Conservation (phyloP, 345 rosid genomes). For the Salix koriyanagi region DNA sequence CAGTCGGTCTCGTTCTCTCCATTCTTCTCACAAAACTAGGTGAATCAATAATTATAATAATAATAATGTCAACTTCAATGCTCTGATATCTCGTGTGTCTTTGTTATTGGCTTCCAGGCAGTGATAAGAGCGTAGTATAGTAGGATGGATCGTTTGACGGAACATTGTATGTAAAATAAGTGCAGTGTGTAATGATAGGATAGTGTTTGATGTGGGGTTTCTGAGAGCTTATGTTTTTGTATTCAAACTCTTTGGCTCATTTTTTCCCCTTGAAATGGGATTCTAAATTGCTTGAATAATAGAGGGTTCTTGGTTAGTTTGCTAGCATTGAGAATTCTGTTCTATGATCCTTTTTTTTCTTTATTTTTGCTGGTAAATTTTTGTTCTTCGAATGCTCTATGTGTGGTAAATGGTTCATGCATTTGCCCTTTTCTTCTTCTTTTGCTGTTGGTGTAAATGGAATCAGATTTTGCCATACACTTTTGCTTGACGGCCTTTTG, state of each 20-base stretch:
- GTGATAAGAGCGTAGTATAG: neutral
- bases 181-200: neutral
- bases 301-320: neutral
- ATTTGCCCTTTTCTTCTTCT: neutral
- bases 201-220: conserved; percentile 9
- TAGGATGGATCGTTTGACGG: neutral
- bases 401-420: neutral
- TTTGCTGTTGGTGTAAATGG: neutral
- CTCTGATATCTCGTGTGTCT: neutral
- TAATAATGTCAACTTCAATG: too few relatives aligned
- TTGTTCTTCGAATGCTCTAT: neutral
- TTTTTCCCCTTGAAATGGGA: too few relatives aligned
- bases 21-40: conserved; percentile 79
- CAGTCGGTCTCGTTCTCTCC: conserved; percentile 88
- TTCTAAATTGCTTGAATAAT: neutral
- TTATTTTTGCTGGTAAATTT: neutral
- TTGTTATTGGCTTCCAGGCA: neutral
- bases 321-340: neutral
- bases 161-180: neutral
- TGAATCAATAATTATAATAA: conserved; percentile 8
- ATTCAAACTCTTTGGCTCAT: neutral
- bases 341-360: neutral
- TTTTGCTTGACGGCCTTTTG: conserved; percentile 14
- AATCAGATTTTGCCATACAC: neutral
- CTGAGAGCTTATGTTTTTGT: neutral